Evolutionary conservation across 2,329 filamentous ascomycete genomes (phyloP), one percentile per base, ranked within the genome.

Genomic region (Sordariomycetes sp.): DNA sequence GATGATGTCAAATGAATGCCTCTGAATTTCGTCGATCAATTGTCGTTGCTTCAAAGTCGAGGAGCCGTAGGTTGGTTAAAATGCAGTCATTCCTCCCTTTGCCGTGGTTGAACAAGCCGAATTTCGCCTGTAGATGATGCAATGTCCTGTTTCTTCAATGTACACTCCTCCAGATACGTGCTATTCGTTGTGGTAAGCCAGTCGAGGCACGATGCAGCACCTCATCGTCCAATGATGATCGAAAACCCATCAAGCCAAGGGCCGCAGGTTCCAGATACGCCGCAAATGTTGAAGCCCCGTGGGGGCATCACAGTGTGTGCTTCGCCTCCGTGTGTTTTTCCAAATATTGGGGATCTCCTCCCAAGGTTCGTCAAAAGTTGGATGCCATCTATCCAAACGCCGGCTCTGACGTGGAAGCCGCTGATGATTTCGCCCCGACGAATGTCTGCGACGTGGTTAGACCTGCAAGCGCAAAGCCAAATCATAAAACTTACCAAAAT

Each of bases 301-400:
- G 92, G 92, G 33, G 90, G 86, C 46, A 96, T 84, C 40, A 98
- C 68, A 21, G 80, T 92, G 55, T 88, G 82, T 42, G 78, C 77
- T 51, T 82, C 82, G 43, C 88, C 88, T 36, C 86, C 86, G 43
- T 68, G 66, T 9, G 79, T 59, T 46, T 94, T 92, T 39, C 92
- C 92, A 66, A 80, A 96, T 40, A 93, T 63, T 35, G 80, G 76
- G 21, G 90, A 95, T 54, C 81, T 83, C 47, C 88, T 75, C n/a
- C 88, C 88, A 39, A 86, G 63, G 48, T 80, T 95, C 2, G 92
- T 96, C 57, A 95, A 63, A 42, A 96, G 80, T 54, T 94, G 86
- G 34, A 96, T 72, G 10, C 80, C 90, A 54, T 95, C 86, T 44
- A 96, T 81, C 77, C 83, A 92, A 39, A 75, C 66, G 16, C 86